Percentiles rank a stretch among this genome's conserved stretches.
Evolutionary conservation across 192 early-diverging fungal genomes (phyloP).

Genomic region (Coemansia sp.): DNA sequence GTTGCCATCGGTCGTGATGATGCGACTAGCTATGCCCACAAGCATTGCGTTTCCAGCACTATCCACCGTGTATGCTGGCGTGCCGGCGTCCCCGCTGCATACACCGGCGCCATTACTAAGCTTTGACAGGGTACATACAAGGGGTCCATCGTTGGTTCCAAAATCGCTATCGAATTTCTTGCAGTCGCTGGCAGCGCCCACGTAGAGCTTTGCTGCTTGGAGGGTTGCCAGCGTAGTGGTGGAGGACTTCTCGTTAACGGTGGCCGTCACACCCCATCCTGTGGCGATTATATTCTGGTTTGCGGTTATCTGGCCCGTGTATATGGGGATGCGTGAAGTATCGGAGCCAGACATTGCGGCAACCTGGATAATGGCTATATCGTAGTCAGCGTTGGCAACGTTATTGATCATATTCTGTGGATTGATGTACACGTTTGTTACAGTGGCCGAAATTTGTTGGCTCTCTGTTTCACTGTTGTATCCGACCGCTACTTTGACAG

Average conservation of each 20-base stretch:
- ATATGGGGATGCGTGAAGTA: slow-evolving; percentile 5
- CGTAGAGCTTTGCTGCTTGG: background rate
- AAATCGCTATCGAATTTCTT: slow-evolving; percentile 4
- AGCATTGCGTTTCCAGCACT: background rate
- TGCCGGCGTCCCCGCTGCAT: slow-evolving; percentile 22
- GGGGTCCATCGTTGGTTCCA: slow-evolving; percentile 2
- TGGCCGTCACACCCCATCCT: slow-evolving; percentile 22
- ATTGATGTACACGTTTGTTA: slow-evolving; percentile 9
- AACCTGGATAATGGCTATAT: slow-evolving; percentile 21
- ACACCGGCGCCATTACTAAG: background rate
- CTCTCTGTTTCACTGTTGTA: slow-evolving; percentile 11
- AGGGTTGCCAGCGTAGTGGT: background rate
- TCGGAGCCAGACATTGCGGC: background rate
- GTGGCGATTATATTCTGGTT: slow-evolving; percentile 14
- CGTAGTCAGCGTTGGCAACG: slow-evolving; percentile 4
- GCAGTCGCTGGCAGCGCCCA: slow-evolving; percentile 13
- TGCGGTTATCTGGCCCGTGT: slow-evolving; percentile 1
- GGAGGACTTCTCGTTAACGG: background rate
- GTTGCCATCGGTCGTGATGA: background rate
- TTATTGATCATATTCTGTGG: background rate
- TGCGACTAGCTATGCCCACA: slow-evolving; percentile 18
- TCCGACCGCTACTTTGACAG: slow-evolving; percentile 4
- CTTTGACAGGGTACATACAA: slow-evolving; percentile 14
- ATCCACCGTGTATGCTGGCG: slow-evolving; percentile 2
- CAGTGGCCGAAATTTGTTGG: background rate